Evolutionary conservation across 1,139 yeast genomes (phyloP).

Genomic region (Scheffersomyces titani): DNA sequence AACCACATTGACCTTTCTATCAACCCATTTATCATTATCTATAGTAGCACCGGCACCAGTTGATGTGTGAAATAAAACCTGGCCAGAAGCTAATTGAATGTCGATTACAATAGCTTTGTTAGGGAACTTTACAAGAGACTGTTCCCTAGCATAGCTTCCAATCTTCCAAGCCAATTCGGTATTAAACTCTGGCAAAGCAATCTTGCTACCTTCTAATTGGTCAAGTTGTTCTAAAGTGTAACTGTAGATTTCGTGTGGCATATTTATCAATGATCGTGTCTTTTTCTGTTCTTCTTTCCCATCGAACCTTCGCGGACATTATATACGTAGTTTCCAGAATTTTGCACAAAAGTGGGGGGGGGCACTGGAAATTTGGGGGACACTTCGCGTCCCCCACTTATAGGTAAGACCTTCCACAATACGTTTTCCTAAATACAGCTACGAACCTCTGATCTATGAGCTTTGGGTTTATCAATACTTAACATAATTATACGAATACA

Average conservation of each 20-base stretch:
- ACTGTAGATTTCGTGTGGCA: neutral
- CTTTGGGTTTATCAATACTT: no score
- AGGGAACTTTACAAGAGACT: conserved; percentile 22
- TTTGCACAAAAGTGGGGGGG: neutral
- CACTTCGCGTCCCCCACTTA: neutral
- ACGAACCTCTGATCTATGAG: neutral
- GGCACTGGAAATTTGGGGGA: neutral
- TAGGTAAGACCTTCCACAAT: neutral
- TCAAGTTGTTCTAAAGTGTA: conserved; percentile 7
- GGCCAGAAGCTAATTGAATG: conserved; percentile 51
- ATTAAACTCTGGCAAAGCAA: conserved; percentile 25
- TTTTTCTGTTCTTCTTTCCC: neutral
- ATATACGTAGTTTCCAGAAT: neutral
- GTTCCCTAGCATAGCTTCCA: conserved; percentile 33
- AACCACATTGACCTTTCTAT: conserved; percentile 54
- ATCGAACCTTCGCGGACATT: neutral
- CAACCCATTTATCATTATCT: conserved; percentile 64
- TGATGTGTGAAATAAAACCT: conserved; percentile 52
- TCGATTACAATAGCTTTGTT: conserved; percentile 49
- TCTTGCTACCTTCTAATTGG: conserved; percentile 7
- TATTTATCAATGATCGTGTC: neutral
- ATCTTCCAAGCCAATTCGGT: conserved; percentile 38
- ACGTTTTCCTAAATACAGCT: no score
- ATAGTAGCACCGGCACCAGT: conserved; percentile 41
- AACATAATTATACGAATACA: no score